Base-by-base conservation (phyloP, 2,329 filamentous ascomycete species). In the Fusarium sp. region DNA sequence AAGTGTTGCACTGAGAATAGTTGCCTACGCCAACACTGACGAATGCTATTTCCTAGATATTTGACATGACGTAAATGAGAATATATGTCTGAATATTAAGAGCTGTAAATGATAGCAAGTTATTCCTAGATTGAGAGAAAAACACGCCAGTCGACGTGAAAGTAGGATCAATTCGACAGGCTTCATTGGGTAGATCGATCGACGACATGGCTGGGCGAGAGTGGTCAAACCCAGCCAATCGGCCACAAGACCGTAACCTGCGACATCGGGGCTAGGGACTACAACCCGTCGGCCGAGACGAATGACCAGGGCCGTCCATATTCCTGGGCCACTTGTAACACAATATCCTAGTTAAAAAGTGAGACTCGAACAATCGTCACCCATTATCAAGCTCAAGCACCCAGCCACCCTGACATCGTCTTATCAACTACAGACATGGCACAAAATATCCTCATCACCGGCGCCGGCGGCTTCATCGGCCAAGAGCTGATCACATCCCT, bases 401-500 rank as follows among this genome's bases (percentile, higher is more conserved):
- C 14, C 12, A 24, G 35, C 17, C 24, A n/a, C 6, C 2, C 16
- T 16, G 16, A 56, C n/a, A 56, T 36, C 12, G 12, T n/a, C 55
- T 51, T 17, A 51, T 20, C 24, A 31, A 2, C 17, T 51, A 12
- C 27, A 51, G n/a, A 10, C 6, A 35, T 27, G 22, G 35, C 55
- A 38, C 27, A 64, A 14, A 40, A 85, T 67, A 85, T 91, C 46
- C 85, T 91, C 76, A 90, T 92, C 75, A 91, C 89, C 11, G 90
- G 90, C 33, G 89, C 86, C 20, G 87, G 87, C 57, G 90, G 90
- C 62, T 91, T 92, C 77, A 87, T 92, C 64, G 89, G 90, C 77
- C 89, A 91, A 79, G 85, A 88, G 51, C 85, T 92, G 31, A 87
- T 88, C 6, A 83, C 84, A 58, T 85, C 88, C 55, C 84, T 92